Evolutionary conservation across 2,329 filamentous ascomycete species (phyloP), one percentile per base, ranked within the genome.

Genomic region (Rhynchosporium secalis): DNA sequence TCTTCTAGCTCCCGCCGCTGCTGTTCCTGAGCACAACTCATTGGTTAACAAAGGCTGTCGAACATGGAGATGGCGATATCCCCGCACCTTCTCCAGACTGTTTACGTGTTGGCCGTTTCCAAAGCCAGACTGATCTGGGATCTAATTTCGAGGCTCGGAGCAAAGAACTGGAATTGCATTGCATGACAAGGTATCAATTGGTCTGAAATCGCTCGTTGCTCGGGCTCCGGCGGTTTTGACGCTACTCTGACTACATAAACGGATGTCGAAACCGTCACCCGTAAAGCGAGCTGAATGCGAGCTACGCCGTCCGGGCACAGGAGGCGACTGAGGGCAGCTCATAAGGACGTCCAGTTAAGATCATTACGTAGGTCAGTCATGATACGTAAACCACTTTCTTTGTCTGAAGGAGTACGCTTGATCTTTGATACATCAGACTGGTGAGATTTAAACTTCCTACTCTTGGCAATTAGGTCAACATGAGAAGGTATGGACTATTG

Each of bases 101-200:
- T 41, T 62, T 56, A 58, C 60, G 60, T 62, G 54, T 38, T 36
- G 60, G 28, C 10, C 28, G 28, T 9, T 12, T 7, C 47, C 33
- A 5, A 48, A 29, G 33, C 45, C 29, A 48, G 48, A 33, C 56
- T 13, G 28, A 29, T 49, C 45, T 31, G 28, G 45, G 29, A 29
- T 28, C 41, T 38, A 58, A 29, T 38, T 10, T 26, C 20, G 41
- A 47, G 20, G 9, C 26, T 20, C 10, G 15, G 43, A 20, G 33
- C 33, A 58, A 48, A 47, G 9, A 38, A 10, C 54, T 45, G 7
- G 10, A 4, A 3, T 6, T 13, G 29, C 9, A 31, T 56, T n/a
- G 15, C 26, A 29, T 41, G 2, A 45, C 29, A n/a, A n/a, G 33
- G 54, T 10, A 12, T 26, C 43, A 40, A 46, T 56, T 46, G 54